Conservation (phyloP, 208 protist genomes). For the Strigomonas culicis region DNA sequence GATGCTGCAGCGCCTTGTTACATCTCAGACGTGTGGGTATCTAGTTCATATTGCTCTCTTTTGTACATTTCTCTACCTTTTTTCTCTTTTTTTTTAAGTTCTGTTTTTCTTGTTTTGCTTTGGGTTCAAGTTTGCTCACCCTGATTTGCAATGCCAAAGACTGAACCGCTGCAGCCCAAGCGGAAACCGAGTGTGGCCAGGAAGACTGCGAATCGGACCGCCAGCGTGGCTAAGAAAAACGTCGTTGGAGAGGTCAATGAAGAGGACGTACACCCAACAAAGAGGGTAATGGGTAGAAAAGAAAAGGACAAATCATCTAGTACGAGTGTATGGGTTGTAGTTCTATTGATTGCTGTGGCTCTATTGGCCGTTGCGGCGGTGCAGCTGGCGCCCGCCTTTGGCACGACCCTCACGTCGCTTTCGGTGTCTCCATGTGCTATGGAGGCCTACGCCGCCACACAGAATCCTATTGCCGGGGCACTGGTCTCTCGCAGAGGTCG, state of each 20-base stretch:
- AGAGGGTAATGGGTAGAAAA: too few species aligned
- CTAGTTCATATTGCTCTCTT: neutral
- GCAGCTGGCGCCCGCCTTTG: neutral
- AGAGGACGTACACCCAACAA: neutral
- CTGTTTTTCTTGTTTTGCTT: too few species aligned
- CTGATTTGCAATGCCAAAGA: neutral
- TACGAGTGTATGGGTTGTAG: too few species aligned
- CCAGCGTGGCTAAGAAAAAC: neutral
- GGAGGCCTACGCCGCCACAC: constrained; percentile 2
- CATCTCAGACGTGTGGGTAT: neutral
- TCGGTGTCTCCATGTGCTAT: constrained; percentile 14
- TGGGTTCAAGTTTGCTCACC: too few species aligned
- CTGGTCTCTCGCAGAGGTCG: constrained; percentile 24
- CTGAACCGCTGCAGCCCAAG: neutral
- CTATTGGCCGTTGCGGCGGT: neutral
- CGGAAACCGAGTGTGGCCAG: neutral
- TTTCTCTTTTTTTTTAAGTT: neutral
- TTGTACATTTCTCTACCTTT: neutral
- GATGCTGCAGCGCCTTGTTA: too few species aligned
- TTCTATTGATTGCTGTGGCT: neutral
- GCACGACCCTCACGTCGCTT: neutral
- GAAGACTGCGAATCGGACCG: neutral
- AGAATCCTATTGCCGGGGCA: constrained; percentile 20
- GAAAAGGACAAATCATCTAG: too few species aligned
- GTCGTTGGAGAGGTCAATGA: neutral